Evolutionary conservation across 805 yeast genomes (phyloP).

Genomic region (Pichia sporocuriosa): DNA sequence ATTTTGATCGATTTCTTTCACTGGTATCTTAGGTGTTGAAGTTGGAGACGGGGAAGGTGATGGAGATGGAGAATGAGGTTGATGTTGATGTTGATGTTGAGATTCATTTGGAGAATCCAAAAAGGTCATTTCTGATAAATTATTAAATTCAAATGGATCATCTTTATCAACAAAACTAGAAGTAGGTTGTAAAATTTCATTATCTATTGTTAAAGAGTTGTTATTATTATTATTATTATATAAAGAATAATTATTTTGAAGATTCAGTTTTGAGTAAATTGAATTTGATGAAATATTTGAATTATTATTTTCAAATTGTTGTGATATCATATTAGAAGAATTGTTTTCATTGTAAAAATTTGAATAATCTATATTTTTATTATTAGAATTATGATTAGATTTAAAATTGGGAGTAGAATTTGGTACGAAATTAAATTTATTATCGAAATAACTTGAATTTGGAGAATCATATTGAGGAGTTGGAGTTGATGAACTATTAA

Average conservation of each 20-base stretch:
- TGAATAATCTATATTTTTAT: conserved; percentile 1
- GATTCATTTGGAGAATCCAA: neutral
- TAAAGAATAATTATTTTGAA: neutral
- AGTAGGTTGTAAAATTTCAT: neutral
- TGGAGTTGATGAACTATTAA: conserved; percentile 2
- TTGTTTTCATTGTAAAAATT: conserved; percentile 1
- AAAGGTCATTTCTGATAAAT: neutral
- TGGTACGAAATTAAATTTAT: neutral
- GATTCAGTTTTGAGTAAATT: neutral
- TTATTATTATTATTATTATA: neutral
- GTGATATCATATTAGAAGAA: neutral
- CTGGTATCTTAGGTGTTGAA: neutral
- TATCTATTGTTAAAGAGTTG: neutral
- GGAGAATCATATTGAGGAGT: conserved; percentile 8
- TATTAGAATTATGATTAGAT: neutral
- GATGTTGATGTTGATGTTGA: too few relatives aligned
- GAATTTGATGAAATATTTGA: conserved; percentile 8
- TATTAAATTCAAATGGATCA: too few relatives aligned
- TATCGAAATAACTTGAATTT: conserved; percentile 2
- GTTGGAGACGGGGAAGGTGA: conserved; percentile 7
- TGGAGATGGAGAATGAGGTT: too few relatives aligned
- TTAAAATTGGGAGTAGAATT: too few relatives aligned
- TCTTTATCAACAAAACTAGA: conserved; percentile 10
- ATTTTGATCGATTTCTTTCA: neutral
- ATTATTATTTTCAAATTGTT: neutral